These are phyloP conservation scores for Moniliella sp. DNA, from an alignment of 1,284 basidiomycete genomes.

Conservation along the genomic window DNA sequence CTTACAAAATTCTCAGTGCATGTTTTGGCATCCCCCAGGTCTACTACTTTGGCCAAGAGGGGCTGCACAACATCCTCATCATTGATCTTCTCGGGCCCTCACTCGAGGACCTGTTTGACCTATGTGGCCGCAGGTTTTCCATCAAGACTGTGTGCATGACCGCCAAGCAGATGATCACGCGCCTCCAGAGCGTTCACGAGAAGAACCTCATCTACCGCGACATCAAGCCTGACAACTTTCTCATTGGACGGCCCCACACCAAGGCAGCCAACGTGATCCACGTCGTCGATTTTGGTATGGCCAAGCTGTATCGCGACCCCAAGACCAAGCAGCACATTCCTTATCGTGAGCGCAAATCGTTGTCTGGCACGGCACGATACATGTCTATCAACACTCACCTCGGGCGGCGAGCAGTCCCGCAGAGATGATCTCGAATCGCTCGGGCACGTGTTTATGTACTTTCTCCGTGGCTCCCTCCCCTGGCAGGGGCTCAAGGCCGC, in stretches of 20 bases:
- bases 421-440: conserved; percentile 87
- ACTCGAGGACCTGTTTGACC: conserved; percentile 2
- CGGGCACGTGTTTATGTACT: conserved; percentile 93
- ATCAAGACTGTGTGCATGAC: conserved; percentile 3
- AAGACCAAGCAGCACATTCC: conserved; percentile 4
- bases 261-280: conserved; percentile 1
- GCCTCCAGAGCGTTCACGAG: conserved; percentile 1
- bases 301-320: conserved; percentile 2
- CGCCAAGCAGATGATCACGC: conserved; percentile 2
- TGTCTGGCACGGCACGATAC: conserved; percentile 6
- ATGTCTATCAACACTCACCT: conserved; percentile 6
- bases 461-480: conserved; percentile 78
- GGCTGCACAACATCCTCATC: conserved; percentile 2
- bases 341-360: conserved; percentile 3
- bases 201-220: conserved; percentile 2
- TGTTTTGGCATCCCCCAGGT: conserved; percentile 1
- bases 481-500: conserved; percentile 96
- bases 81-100: conserved; percentile 2
- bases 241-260: conserved; percentile 2
- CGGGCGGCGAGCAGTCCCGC: conserved; percentile 60
- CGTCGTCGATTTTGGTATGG: conserved; percentile 2
- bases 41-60: conserved; percentile 2
- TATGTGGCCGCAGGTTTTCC: conserved; percentile 1
- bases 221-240: conserved; percentile 3
- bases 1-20: conserved; percentile 1